Percentiles rank a stretch among this genome's conserved stretches.
phyloP scores from a whole-genome alignment of 192 early-diverging fungal genomes.

The Gonapodya prolifera region DNA sequence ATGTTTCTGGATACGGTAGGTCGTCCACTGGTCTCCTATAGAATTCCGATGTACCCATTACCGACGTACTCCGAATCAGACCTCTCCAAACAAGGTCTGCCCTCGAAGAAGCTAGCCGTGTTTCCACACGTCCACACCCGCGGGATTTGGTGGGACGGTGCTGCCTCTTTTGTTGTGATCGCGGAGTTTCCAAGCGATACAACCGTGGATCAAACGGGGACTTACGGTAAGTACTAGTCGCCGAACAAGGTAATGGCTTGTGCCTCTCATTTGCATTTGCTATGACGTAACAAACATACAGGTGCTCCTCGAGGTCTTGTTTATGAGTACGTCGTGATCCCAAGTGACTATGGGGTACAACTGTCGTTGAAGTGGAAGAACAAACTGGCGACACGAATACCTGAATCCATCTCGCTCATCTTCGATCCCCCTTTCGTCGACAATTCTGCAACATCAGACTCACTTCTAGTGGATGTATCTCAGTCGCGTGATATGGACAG shows the following conservation, averaged over 20 bases:
- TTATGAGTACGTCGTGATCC: background rate
- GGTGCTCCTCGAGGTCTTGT: background rate
- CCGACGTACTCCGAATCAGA: background rate
- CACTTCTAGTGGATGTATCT: background rate
- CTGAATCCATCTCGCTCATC: background rate
- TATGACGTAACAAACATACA: no score
- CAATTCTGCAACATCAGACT: background rate
- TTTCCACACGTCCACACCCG: background rate
- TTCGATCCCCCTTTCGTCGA: background rate
- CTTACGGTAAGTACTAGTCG: background rate
- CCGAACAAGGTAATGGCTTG: no score
- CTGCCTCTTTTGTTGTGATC: background rate
- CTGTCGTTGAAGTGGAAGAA: background rate
- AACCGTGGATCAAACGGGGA: background rate
- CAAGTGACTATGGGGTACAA: background rate
- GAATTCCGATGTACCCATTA: no score
- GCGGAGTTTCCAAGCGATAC: background rate
- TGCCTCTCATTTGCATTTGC: no score
- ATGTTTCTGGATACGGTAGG: no score
- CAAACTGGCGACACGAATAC: background rate
- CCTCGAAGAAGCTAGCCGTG: background rate
- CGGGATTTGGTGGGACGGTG: background rate
- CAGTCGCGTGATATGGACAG: background rate
- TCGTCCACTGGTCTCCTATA: no score
- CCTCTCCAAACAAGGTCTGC: no score